These are phyloP conservation scores for Cudoniella acicularis DNA, from an alignment of 495 filamentous ascomycete species.

Conservation along the genomic window DNA sequence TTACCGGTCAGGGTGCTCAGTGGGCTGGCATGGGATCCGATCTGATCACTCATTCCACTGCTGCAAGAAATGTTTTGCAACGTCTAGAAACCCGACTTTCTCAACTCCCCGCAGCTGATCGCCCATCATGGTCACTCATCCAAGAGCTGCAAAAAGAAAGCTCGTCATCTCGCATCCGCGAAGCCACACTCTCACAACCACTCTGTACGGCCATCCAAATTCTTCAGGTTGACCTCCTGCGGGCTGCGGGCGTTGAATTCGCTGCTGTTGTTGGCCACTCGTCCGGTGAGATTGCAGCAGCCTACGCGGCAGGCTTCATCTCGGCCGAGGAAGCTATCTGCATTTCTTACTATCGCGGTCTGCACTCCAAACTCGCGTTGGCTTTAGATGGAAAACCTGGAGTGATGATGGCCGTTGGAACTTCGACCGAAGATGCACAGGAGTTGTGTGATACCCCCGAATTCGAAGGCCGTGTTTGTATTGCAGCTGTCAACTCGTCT, in stretches of 20 bases:
- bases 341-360: constrained; percentile 50
- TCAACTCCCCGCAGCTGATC: constrained; percentile 27
- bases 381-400: constrained; percentile 28
- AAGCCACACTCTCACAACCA: constrained; percentile 43
- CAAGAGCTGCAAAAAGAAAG: constrained; percentile 33
- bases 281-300: constrained; percentile 57
- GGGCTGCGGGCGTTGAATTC: constrained; percentile 34
- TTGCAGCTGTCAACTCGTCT: constrained; percentile 46
- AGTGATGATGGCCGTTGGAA: constrained; percentile 52
- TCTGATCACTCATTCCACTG: constrained; percentile 32
- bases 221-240: constrained; percentile 42
- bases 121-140: constrained; percentile 44
- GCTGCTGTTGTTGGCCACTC: constrained; percentile 54
- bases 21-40: constrained; percentile 57
- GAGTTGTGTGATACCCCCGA: constrained; percentile 32
- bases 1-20: constrained; percentile 32
- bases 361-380: constrained; percentile 19
- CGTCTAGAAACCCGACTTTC: constrained; percentile 39
- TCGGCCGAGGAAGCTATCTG: constrained; percentile 38
- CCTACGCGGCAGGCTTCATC: constrained; percentile 39
- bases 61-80: constrained; percentile 27
- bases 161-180: constrained; percentile 33
- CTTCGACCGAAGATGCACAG: constrained; percentile 34
- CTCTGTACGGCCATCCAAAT: constrained; percentile 45
- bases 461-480: constrained; percentile 30